A percentile compares a stretch with the other conserved stretches of the same genome.
Conservation (phyloP, 208 protist genomes). For the Zelonia costaricensis region DNA sequence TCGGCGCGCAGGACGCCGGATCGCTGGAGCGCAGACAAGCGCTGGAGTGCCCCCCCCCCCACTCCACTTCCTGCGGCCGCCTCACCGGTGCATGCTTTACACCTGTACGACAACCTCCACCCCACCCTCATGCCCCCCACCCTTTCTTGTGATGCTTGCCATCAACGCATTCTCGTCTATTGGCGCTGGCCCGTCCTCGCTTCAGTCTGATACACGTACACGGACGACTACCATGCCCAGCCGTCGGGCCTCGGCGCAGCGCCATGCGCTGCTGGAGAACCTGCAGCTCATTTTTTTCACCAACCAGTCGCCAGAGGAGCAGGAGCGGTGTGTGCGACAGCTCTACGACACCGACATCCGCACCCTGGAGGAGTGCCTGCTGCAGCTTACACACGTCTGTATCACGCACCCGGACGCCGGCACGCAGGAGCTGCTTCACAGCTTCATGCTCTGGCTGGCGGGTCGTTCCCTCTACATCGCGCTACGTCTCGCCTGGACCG, state of each 20-base stretch:
- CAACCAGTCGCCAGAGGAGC: slow-evolving; percentile 39
- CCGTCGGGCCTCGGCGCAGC: slow-evolving; percentile 24
- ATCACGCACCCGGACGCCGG: slow-evolving; percentile 59
- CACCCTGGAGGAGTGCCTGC: slow-evolving; percentile 68
- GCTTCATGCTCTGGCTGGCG: slow-evolving; percentile 78
- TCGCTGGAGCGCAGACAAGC: too few relatives aligned
- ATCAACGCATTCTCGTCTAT: too few relatives aligned
- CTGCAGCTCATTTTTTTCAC: slow-evolving; percentile 47
- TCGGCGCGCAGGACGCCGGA: too few relatives aligned
- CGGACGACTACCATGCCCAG: not conserved
- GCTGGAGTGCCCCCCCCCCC: too few relatives aligned
- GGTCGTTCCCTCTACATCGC: slow-evolving; percentile 70
- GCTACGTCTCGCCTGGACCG: slow-evolving; percentile 75
- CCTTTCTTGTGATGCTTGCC: too few relatives aligned
- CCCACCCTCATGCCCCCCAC: too few relatives aligned
- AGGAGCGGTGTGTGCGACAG: slow-evolving; percentile 45
- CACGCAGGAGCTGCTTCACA: slow-evolving; percentile 57
- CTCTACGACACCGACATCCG: slow-evolving; percentile 58
- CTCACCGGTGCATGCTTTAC: too few relatives aligned
- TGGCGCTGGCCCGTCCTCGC: too few relatives aligned
- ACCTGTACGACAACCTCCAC: too few relatives aligned
- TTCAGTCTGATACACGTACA: not conserved
- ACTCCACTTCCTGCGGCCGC: too few relatives aligned
- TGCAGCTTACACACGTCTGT: slow-evolving; percentile 85
- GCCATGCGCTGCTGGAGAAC: slow-evolving; percentile 55